phyloP scores from a whole-genome alignment of 306 rosid species.

The Oxytropis ochrocephala region DNA sequence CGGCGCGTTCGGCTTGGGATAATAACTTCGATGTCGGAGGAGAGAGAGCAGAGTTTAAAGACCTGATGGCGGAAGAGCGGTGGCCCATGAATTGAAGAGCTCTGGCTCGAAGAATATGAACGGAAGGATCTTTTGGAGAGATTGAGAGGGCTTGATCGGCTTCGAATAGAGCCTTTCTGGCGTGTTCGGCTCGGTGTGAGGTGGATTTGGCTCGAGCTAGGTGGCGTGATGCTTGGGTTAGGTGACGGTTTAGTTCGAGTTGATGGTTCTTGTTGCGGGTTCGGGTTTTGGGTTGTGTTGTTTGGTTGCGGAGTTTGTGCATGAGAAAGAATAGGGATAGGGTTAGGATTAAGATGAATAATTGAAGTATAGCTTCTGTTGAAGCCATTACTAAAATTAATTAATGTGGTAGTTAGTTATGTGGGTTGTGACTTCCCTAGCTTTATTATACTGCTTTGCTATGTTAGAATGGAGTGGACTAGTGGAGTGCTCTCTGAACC shows the following conservation, averaged over 20 bases:
- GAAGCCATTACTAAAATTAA: constrained; percentile 28
- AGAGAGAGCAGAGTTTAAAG: constrained; percentile 43
- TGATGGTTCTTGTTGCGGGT: constrained; percentile 33
- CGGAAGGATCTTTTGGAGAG: constrained; percentile 44
- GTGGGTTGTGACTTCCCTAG: neutral
- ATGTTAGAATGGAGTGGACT: no score
- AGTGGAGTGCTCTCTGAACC: no score
- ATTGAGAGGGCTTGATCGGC: constrained; percentile 46
- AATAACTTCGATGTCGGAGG: constrained; percentile 37
- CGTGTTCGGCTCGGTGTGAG: constrained; percentile 35
- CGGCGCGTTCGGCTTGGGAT: constrained; percentile 28
- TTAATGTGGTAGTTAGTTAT: no score
- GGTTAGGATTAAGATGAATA: constrained; percentile 36
- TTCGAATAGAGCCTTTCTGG: constrained; percentile 42
- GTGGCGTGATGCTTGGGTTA: constrained; percentile 38
- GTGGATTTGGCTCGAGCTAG: constrained; percentile 49
- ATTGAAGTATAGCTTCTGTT: constrained; percentile 32
- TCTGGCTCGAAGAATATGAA: constrained; percentile 48
- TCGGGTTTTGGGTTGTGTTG: constrained; percentile 3
- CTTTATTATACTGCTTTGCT: neutral
- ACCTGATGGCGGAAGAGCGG: constrained; percentile 36
- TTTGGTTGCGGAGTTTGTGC: constrained; percentile 23
- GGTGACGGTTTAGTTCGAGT: constrained; percentile 39
- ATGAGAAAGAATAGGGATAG: constrained; percentile 27
- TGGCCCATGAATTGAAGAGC: constrained; percentile 41